Conservation (phyloP, 805 yeast genomes). For the Candida tammaniensis region DNA sequence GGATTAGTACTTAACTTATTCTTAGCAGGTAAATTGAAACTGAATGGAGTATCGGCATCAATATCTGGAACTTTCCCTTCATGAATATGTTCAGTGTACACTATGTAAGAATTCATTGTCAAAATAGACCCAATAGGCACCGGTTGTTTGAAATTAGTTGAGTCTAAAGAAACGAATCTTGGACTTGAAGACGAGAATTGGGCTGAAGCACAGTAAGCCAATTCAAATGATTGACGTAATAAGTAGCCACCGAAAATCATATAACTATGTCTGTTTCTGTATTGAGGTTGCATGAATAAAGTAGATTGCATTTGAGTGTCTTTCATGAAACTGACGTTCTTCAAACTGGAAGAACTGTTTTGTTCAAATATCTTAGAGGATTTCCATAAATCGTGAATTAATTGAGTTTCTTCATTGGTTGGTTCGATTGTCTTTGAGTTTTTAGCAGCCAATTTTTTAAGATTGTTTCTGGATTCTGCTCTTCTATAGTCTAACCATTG, state of each 20-base stretch:
- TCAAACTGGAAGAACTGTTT: slow-evolving; percentile 16
- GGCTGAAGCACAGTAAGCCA: slow-evolving; percentile 91
- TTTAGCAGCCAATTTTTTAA: slow-evolving; percentile 76
- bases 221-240: slow-evolving; percentile 87
- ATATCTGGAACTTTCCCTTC: slow-evolving; percentile 14
- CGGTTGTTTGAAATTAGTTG: slow-evolving; percentile 89
- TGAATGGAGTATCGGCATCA: slow-evolving; percentile 36
- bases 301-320: slow-evolving; percentile 73
- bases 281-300: slow-evolving; percentile 93
- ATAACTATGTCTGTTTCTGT: slow-evolving; percentile 89
- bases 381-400: slow-evolving; percentile 77
- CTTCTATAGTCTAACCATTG: slow-evolving; percentile 84
- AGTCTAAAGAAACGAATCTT: slow-evolving; percentile 83
- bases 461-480: slow-evolving; percentile 87
- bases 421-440: slow-evolving; percentile 61
- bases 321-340: slow-evolving; percentile 56
- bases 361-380: slow-evolving; percentile 31
- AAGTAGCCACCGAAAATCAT: slow-evolving; percentile 96
- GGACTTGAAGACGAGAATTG: slow-evolving; percentile 84
- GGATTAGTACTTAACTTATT: slow-evolving; percentile 50
- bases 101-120: slow-evolving; percentile 76
- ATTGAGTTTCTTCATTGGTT: slow-evolving; percentile 62
- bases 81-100: slow-evolving; percentile 75
- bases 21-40: slow-evolving; percentile 57
- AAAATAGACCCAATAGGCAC: slow-evolving; percentile 94